Percentiles rank a stretch among this genome's conserved stretches.
These are phyloP conservation scores for Backusella luteola DNA, from an alignment of 192 early-diverging fungal species.

Conservation along the genomic window DNA sequence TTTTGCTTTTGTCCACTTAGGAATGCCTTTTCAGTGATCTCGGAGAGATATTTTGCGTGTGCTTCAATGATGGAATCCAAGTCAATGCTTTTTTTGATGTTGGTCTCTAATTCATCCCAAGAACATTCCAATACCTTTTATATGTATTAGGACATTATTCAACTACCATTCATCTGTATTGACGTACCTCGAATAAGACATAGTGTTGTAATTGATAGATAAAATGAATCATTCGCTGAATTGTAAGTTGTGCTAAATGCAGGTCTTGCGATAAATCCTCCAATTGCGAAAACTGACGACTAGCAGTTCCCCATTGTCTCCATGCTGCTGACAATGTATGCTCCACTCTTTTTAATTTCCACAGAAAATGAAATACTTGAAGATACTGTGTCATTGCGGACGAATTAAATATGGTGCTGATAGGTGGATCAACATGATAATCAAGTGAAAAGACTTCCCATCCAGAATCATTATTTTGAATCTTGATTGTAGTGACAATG, in stretches of 20 bases:
- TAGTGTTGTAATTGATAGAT: conserved; percentile 93
- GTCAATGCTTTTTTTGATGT: conserved; percentile 62
- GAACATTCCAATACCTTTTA: conserved; percentile 78
- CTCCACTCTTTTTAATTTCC: conserved; percentile 87
- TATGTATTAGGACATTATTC: background rate
- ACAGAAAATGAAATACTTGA: conserved; percentile 85
- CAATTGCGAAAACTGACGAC: conserved; percentile 48
- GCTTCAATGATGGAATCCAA: conserved; percentile 79
- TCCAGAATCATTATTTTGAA: conserved; percentile 63
- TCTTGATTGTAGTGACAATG: conserved; percentile 8
- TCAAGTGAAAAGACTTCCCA: conserved; percentile 95
- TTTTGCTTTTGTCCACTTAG: conserved; percentile 38
- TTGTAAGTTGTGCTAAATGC: conserved; percentile 65
- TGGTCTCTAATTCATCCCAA: conserved; percentile 75
- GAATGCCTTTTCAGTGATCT: conserved; percentile 66
- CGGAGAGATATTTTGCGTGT: conserved; percentile 71
- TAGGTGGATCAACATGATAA: conserved; percentile 80
- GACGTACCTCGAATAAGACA: conserved; percentile 79
- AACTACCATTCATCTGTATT: no score
- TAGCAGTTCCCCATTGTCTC: conserved; percentile 72
- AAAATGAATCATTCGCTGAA: conserved; percentile 93
- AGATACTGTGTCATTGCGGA: conserved; percentile 77
- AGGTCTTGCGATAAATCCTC: conserved; percentile 58
- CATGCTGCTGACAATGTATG: conserved; percentile 71
- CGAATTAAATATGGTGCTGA: conserved; percentile 80